Evolutionary conservation across 2,329 filamentous ascomycete species (phyloP).

Genomic region (Venturia nashicola): DNA sequence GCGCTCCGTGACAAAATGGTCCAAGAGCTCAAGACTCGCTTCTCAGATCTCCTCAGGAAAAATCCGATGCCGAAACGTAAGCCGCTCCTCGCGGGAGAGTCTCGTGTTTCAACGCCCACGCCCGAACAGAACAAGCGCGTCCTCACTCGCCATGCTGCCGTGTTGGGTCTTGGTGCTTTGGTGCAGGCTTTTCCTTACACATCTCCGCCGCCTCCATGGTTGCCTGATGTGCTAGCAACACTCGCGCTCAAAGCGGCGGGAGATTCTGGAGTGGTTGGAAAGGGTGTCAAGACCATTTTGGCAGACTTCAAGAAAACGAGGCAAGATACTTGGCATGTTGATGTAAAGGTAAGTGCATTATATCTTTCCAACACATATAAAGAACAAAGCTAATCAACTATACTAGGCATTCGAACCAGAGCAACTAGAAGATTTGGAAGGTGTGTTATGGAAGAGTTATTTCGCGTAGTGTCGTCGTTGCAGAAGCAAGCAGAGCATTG

Average conservation of each 20-base stretch:
- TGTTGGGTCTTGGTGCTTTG: slow-evolving; percentile 78
- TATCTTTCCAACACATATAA: background rate
- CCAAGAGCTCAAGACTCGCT: slow-evolving; percentile 60
- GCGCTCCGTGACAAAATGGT: slow-evolving; percentile 70
- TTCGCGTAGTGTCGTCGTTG: slow-evolving; percentile 53
- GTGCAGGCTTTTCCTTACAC: slow-evolving; percentile 95
- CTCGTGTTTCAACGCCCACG: slow-evolving; percentile 42
- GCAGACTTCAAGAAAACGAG: slow-evolving; percentile 99
- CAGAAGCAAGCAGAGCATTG: background rate
- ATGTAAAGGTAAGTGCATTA: slow-evolving; percentile 68
- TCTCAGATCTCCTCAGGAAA: slow-evolving; percentile 61
- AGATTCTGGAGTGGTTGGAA: slow-evolving; percentile 85
- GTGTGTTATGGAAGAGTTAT: slow-evolving; percentile 98
- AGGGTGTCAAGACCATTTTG: slow-evolving; percentile 85
- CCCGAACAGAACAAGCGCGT: slow-evolving; percentile 64
- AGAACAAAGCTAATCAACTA: slow-evolving; percentile 12
- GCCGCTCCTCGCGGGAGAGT: slow-evolving; percentile 22
- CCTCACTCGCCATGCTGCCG: slow-evolving; percentile 74
- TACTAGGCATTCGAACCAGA: slow-evolving; percentile 68
- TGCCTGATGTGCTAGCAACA: slow-evolving; percentile 81
- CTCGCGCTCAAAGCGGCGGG: slow-evolving; percentile 75
- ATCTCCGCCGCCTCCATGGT: slow-evolving; percentile 82
- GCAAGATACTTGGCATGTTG: slow-evolving; percentile 96
- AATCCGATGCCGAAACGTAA: slow-evolving; percentile 76
- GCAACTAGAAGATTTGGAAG: slow-evolving; percentile 88